These are phyloP conservation scores for Podospora anserina DNA, from an alignment of 495 filamentous ascomycete genomes.

Conservation along the genomic window DNA sequence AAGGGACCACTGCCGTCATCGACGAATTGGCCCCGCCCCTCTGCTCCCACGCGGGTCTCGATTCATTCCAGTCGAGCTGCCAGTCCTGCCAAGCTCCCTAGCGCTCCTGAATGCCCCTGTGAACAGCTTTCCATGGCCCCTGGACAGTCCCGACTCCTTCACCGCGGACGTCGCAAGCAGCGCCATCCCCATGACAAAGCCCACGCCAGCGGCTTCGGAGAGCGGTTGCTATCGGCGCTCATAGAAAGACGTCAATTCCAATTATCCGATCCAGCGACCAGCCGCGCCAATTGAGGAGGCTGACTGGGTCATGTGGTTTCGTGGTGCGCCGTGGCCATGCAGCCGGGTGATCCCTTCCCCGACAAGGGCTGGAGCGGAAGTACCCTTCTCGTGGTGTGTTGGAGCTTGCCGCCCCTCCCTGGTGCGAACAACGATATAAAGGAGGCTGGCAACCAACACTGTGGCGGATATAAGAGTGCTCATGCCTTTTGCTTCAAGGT, in stretches of 20 bases:
- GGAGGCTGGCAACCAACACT: neutral
- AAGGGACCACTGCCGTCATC: slow-evolving; percentile 16
- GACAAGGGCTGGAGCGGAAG: neutral
- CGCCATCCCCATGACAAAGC: neutral
- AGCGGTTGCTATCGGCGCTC: slow-evolving; percentile 9
- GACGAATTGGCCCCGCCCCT: slow-evolving; percentile 9
- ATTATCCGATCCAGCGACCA: neutral
- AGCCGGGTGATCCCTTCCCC: neutral
- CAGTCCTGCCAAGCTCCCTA: slow-evolving; percentile 15
- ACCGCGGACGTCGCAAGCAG: neutral
- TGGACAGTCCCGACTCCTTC: neutral
- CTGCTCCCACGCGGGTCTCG: neutral
- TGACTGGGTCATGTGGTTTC: slow-evolving; percentile 7
- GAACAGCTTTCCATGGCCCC: neutral
- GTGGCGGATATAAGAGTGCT: slow-evolving; percentile 40
- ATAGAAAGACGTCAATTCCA: neutral
- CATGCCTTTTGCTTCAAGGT: slow-evolving; percentile 4
- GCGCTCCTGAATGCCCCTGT: neutral
- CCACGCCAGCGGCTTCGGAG: slow-evolving; percentile 6
- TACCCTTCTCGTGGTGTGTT: neutral
- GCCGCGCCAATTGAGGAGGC: slow-evolving; percentile 1
- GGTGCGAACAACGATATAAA: neutral
- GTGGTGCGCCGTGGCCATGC: neutral
- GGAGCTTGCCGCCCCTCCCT: neutral
- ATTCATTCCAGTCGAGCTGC: slow-evolving; percentile 1